Evolutionary conservation across 2,329 filamentous ascomycete species (phyloP).

Genomic region (Proliferodiscus dingleyae): DNA sequence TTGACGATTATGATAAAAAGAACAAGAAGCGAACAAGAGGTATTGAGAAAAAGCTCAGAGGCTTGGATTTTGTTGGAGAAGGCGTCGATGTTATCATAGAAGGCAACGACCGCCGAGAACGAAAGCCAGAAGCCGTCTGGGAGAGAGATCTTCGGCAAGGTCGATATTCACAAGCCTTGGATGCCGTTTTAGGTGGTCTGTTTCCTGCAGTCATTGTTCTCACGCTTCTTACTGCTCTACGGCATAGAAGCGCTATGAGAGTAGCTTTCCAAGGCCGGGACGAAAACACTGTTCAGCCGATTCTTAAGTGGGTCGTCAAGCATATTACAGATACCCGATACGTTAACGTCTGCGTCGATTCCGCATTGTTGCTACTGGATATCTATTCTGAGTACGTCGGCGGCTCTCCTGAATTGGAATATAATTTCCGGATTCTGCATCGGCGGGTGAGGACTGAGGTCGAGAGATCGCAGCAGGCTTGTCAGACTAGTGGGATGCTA

Average conservation of each 20-base stretch:
- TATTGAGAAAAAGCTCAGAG: constrained; percentile 57
- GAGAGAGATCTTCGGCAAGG: constrained; percentile 76
- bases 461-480: constrained; percentile 77
- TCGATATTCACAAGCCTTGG: constrained; percentile 71
- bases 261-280: constrained; percentile 76
- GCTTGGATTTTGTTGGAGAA: constrained; percentile 78
- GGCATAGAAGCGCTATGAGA: constrained; percentile 80
- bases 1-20: constrained; percentile 72
- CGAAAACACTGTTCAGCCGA: constrained; percentile 73
- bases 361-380: constrained; percentile 77
- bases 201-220: constrained; percentile 60
- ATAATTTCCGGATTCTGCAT: constrained; percentile 64
- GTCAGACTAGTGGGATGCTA: constrained; percentile 81
- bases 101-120: constrained; percentile 59
- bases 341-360: constrained; percentile 75
- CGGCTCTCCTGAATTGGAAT: constrained; percentile 67
- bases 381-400: constrained; percentile 79
- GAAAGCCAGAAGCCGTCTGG: constrained; percentile 68
- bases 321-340: constrained; percentile 81
- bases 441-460: constrained; percentile 69
- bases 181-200: constrained; percentile 62
- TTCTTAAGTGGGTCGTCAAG: constrained; percentile 76
- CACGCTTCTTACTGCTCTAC: constrained; percentile 76
- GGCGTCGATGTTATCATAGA: constrained; percentile 86
- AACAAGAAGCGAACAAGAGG: constrained; percentile 56